These are phyloP conservation scores for Dalechampia spathulata DNA, from an alignment of 441 rosid genomes.

Conservation along the genomic window DNA sequence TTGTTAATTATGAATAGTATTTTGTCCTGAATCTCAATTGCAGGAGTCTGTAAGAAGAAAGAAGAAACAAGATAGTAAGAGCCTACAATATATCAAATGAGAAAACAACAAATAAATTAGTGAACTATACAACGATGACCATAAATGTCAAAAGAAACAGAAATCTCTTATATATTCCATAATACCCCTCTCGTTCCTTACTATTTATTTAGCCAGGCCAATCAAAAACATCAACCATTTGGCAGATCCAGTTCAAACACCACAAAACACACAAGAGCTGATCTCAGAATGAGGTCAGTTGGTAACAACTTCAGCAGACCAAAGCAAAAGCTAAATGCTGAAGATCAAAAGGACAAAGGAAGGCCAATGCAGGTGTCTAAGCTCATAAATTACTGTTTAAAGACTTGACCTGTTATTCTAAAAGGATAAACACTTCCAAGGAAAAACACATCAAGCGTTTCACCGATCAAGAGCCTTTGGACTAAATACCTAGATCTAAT, in stretches of 20 bases:
- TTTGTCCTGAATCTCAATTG: slow-evolving; percentile 83
- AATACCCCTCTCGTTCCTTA: neutral
- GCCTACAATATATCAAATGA: neutral
- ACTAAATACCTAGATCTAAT: neutral
- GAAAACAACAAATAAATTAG: neutral
- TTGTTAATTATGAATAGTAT: slow-evolving; percentile 89
- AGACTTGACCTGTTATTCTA: no score
- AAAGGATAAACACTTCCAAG: neutral
- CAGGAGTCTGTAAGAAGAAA: slow-evolving; percentile 63
- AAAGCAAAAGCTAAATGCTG: no score
- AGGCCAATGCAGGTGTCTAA: neutral
- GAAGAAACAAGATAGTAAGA: neutral
- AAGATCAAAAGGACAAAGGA: no score
- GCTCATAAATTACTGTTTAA: no score
- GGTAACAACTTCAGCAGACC: no score
- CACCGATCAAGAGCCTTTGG: neutral
- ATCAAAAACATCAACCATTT: no score
- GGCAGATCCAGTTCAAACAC: no score
- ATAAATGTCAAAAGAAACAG: neutral
- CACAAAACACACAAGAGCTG: neutral
- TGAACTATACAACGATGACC: neutral
- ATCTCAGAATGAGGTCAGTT: no score
- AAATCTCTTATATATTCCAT: neutral
- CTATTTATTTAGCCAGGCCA: neutral
- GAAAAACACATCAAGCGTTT: neutral